Evolutionary conservation across 1,139 yeast genomes (phyloP).

Genomic region (Yamadazyma buinensis): DNA sequence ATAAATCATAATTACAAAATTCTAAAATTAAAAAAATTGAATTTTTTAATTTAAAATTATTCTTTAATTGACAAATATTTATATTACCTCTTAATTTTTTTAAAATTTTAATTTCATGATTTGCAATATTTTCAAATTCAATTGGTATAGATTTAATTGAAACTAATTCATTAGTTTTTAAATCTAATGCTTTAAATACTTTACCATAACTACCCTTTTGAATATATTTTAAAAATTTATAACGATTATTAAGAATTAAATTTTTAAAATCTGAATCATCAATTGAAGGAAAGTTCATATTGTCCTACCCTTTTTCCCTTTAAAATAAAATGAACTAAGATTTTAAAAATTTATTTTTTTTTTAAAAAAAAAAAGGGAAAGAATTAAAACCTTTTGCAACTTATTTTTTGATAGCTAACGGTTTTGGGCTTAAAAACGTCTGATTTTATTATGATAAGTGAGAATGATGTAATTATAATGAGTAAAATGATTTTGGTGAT

Average conservation of each 20-base stretch:
- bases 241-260: conserved; percentile 23
- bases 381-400: no score
- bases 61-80: conserved; percentile 43
- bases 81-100: conserved; percentile 29
- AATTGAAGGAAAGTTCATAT: no score
- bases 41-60: conserved; percentile 36
- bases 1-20: conserved; percentile 36
- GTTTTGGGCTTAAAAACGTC: no score
- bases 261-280: conserved; percentile 5
- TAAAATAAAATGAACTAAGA: no score
- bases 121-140: conserved; percentile 27
- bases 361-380: no score
- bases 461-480: no score
- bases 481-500: no score
- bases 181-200: conserved; percentile 46
- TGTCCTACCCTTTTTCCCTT: no score
- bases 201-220: conserved; percentile 54
- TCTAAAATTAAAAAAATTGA: conserved; percentile 46
- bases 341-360: no score
- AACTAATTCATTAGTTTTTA: conserved; percentile 25
- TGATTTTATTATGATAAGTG: no score
- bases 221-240: conserved; percentile 33
- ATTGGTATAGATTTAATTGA: conserved; percentile 23
- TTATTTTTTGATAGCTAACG: no score
- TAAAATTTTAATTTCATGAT: conserved; percentile 45